phyloP scores from a whole-genome alignment of 257 asterid species.

The Cordia subcordata region DNA sequence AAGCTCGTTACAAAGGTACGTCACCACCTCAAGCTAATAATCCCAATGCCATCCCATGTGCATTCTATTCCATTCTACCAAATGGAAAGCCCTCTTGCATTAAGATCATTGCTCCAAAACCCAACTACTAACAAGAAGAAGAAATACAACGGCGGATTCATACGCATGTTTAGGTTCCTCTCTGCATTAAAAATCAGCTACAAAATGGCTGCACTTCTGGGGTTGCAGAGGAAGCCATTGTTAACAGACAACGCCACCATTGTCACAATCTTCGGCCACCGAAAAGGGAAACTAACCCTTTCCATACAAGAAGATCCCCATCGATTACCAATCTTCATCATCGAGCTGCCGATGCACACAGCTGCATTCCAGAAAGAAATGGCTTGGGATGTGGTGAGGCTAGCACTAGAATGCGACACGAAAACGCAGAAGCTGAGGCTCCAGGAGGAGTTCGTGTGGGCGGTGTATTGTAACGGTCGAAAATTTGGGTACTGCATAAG shows the following conservation, averaged over 20 bases:
- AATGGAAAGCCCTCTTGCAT: conserved; percentile 44
- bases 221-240: conserved; percentile 55
- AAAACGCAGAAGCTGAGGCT: conserved; percentile 57
- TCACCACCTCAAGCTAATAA: no score
- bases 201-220: conserved; percentile 74
- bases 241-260: conserved; percentile 70
- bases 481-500: conserved; percentile 68
- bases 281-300: conserved; percentile 53
- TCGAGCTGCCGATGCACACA: conserved; percentile 76
- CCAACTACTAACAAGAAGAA: conserved; percentile 30
- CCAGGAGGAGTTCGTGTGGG: conserved; percentile 87
- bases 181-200: conserved; percentile 88
- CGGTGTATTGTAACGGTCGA: conserved; percentile 73
- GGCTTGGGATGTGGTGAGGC: conserved; percentile 62
- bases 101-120: conserved; percentile 39
- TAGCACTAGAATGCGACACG: conserved; percentile 71
- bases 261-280: conserved; percentile 74
- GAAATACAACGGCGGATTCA: conserved; percentile 45
- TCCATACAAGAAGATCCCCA: conserved; percentile 92
- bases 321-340: conserved; percentile 60
- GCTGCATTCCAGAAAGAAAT: conserved; percentile 66
- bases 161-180: conserved; percentile 79
- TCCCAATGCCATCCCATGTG: conserved; percentile 34
- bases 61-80: conserved; percentile 43
- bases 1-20: no score